A percentile compares a stretch with the other conserved stretches of the same genome.
These are phyloP conservation scores for Simplicillium aogashimaense DNA, from an alignment of 2,329 filamentous ascomycete genomes.

Conservation along the genomic window DNA sequence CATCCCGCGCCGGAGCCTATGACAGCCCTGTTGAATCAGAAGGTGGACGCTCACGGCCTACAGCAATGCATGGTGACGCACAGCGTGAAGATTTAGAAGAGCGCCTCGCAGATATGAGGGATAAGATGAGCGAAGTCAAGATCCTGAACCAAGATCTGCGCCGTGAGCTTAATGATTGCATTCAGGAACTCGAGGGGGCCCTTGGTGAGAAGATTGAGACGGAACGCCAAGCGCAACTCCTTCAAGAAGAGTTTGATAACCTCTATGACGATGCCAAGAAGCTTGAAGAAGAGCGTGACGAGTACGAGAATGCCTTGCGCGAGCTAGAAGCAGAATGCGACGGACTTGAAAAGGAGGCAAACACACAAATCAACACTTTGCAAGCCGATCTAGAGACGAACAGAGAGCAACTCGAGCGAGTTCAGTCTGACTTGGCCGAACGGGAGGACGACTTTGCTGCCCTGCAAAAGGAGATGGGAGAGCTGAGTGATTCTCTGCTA, in stretches of 20 bases:
- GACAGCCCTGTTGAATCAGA: slow-evolving; percentile 65
- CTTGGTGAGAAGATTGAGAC: slow-evolving; percentile 53
- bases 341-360: slow-evolving; percentile 49
- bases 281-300: slow-evolving; percentile 65
- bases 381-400: slow-evolving; percentile 66
- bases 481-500: slow-evolving; percentile 77
- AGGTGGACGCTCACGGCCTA: slow-evolving; percentile 59
- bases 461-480: slow-evolving; percentile 89
- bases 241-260: slow-evolving; percentile 74
- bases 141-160: slow-evolving; percentile 85
- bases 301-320: slow-evolving; percentile 77
- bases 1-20: slow-evolving; percentile 64
- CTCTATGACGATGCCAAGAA: slow-evolving; percentile 72
- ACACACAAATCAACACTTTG: slow-evolving; percentile 56
- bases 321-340: slow-evolving; percentile 56
- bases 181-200: slow-evolving; percentile 69
- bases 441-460: slow-evolving; percentile 80
- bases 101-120: slow-evolving; percentile 71
- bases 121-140: slow-evolving; percentile 77
- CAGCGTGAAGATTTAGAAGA: slow-evolving; percentile 83
- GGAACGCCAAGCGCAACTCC: slow-evolving; percentile 46
- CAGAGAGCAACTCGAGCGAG: slow-evolving; percentile 57
- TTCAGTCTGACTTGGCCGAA: slow-evolving; percentile 64
- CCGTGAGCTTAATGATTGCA: slow-evolving; percentile 68
- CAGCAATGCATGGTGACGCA: slow-evolving; percentile 53